phyloP scores from a whole-genome alignment of 768 basidiomycete species.

The Pisolithus marmoratus region DNA sequence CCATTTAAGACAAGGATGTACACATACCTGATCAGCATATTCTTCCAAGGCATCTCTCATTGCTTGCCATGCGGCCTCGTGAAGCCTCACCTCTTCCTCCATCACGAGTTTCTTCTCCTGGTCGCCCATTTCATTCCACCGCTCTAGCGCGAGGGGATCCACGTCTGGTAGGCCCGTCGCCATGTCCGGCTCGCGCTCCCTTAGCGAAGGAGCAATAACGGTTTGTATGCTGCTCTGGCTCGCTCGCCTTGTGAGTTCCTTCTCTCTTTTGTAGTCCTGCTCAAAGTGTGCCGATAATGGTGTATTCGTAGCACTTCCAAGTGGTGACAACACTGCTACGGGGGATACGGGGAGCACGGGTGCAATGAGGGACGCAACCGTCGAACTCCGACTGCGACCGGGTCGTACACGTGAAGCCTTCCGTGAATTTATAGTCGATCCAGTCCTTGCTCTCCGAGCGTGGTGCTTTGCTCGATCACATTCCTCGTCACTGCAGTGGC shows the following conservation, averaged over 20 bases:
- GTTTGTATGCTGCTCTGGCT: conserved; percentile 70
- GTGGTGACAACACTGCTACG: conserved; percentile 8
- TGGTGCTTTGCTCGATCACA: conserved; percentile 9
- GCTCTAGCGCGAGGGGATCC: conserved; percentile 3
- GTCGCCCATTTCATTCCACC: conserved; percentile 25
- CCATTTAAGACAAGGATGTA: background rate
- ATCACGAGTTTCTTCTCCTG: conserved; percentile 23
- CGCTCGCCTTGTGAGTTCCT: conserved; percentile 36
- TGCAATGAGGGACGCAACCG: conserved; percentile 55
- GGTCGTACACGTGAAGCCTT: conserved; percentile 22
- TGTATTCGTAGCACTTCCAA: background rate
- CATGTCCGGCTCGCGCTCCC: conserved; percentile 29
- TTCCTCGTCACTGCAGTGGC: conserved; percentile 26
- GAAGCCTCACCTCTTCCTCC: conserved; percentile 45
- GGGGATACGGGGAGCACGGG: conserved; percentile 19
- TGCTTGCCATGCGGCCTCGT: conserved; percentile 52
- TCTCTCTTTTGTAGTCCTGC: conserved; percentile 10
- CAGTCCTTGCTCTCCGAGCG: conserved; percentile 4
- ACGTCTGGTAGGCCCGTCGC: conserved; percentile 4
- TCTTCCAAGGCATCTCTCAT: conserved; percentile 51
- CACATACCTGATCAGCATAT: conserved; percentile 55
- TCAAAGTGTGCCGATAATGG: conserved; percentile 3
- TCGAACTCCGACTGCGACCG: conserved; percentile 56
- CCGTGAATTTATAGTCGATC: conserved; percentile 26
- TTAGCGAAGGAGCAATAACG: conserved; percentile 52